Evolutionary conservation across 2,329 filamentous ascomycete genomes (phyloP).

Genomic region (Ceratocystis lukuohia): DNA sequence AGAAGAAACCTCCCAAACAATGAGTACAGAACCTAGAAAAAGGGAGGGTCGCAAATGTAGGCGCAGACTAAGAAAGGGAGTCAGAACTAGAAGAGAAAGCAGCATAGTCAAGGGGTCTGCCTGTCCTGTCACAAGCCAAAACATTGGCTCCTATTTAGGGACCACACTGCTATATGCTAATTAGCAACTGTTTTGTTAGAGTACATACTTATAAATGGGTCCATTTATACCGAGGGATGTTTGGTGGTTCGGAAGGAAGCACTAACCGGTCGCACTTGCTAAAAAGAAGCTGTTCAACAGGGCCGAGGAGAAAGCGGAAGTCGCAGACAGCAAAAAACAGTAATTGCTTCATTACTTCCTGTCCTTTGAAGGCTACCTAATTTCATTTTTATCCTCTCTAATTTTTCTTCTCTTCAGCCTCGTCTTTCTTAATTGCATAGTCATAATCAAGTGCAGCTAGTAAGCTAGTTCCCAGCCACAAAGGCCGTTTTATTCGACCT

Average conservation of each 20-base stretch:
- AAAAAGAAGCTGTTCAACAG: neutral
- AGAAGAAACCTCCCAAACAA: too few species aligned
- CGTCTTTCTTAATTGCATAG: neutral
- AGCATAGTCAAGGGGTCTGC: neutral
- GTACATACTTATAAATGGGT: neutral
- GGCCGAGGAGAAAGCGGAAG: neutral
- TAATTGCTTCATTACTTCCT: neutral
- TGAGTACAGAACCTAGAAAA: too few species aligned
- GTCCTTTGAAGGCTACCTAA: neutral
- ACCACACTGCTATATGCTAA: neutral
- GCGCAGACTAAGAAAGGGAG: neutral
- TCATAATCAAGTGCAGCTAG: neutral
- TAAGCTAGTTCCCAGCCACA: neutral
- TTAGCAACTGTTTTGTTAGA: neutral
- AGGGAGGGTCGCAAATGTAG: neutral
- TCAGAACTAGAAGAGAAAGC: neutral
- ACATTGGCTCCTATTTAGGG: neutral
- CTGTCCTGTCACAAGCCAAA: conserved; percentile 4
- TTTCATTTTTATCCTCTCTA: neutral
- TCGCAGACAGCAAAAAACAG: neutral
- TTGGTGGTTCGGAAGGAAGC: neutral
- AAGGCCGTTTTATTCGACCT: neutral
- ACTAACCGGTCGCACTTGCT: neutral
- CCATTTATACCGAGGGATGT: neutral
- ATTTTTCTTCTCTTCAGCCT: neutral